Conservation (phyloP, 139 green algal species). For the Coelastrella sp. region DNA sequence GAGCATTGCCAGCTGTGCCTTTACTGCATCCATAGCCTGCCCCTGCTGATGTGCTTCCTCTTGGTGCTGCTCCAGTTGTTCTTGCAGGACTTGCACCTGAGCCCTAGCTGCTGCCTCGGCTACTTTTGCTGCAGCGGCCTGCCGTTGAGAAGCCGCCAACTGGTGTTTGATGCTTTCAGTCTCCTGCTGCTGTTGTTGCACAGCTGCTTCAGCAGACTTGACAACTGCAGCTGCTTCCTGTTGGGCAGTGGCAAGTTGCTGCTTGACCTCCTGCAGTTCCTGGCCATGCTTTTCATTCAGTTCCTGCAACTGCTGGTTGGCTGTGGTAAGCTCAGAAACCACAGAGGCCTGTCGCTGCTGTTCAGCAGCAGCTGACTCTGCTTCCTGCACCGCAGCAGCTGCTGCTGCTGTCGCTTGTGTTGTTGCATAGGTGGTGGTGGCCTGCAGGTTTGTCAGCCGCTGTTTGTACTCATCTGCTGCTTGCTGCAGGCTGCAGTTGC, state of each 20-base stretch:
- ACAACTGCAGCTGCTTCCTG: background rate
- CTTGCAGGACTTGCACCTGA: conserved; percentile 15
- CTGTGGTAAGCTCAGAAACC: background rate
- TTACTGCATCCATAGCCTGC: conserved; percentile 15
- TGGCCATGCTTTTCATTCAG: conserved; percentile 17
- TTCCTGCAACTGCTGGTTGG: background rate
- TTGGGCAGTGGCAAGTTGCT: conserved; percentile 23
- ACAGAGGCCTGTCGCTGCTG: background rate
- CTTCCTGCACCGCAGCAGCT: background rate
- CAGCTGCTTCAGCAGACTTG: conserved; percentile 4
- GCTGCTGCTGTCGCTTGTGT: background rate
- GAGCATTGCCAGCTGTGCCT: conserved; percentile 2
- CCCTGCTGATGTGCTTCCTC: background rate
- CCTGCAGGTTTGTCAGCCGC: conserved; percentile 10
- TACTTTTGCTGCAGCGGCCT: conserved; percentile 13
- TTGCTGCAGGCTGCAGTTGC: background rate
- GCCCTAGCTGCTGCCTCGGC: conserved; percentile 3
- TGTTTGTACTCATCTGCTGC: conserved; percentile 3
- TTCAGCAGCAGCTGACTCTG: background rate
- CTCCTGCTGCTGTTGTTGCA: conserved; percentile 1
- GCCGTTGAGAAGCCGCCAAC: background rate
- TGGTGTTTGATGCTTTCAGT: background rate
- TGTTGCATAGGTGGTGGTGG: background rate
- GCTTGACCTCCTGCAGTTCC: conserved; percentile 4
- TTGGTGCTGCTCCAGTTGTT: conserved; percentile 33